phyloP scores from a whole-genome alignment of 495 filamentous ascomycete species.

The Hypoxylon rickii region DNA sequence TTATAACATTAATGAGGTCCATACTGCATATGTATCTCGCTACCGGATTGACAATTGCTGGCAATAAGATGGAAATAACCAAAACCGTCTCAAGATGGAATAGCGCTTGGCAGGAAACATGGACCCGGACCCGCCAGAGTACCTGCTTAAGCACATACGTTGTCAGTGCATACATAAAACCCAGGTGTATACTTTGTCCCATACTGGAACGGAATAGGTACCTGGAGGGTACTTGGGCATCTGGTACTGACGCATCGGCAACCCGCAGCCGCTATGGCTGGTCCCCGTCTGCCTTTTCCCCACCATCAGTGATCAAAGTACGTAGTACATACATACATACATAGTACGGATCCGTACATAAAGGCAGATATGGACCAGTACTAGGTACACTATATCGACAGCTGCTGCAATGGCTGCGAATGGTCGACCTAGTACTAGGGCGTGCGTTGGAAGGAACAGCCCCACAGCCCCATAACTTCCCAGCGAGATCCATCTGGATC shows the following conservation, averaged over 20 bases:
- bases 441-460: slow-evolving; percentile 21
- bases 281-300: slow-evolving; percentile 25
- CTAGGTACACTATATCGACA: no score
- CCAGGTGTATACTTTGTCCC: no score
- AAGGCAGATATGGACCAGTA: no score
- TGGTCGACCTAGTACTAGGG: slow-evolving; percentile 9
- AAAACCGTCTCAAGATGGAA: not conserved
- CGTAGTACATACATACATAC: no score
- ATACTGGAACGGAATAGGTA: no score
- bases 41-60: slow-evolving; percentile 15
- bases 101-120: not conserved
- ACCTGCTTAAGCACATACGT: no score
- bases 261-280: slow-evolving; percentile 27
- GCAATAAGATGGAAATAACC: slow-evolving; percentile 27
- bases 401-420: slow-evolving; percentile 4
- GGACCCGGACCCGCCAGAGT: not conserved
- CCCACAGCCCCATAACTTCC: slow-evolving; percentile 13
- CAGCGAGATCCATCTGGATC: slow-evolving; percentile 34
- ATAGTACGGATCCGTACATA: no score
- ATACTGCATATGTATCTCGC: not conserved
- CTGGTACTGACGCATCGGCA: no score
- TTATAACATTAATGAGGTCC: no score
- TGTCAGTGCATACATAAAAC: no score
- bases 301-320: slow-evolving; percentile 23
- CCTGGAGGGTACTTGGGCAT: slow-evolving; percentile 11